Base-by-base conservation (phyloP, 78 protist genomes). In the Dictyostelium purpureum region DNA sequence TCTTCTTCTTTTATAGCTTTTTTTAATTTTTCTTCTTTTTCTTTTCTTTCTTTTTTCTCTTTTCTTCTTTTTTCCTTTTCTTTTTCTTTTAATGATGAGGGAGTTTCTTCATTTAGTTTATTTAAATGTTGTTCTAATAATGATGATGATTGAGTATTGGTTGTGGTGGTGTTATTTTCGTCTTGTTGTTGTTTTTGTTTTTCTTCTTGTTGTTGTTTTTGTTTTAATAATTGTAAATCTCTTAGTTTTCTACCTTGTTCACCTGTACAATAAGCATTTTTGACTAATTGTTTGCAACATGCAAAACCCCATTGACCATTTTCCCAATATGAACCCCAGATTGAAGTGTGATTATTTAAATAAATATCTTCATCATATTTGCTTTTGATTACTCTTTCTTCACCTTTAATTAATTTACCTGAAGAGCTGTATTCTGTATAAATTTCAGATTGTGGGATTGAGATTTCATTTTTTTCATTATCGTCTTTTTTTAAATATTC, bases 271-370 rank as follows among this genome's bases (percentile, higher is more conserved):
- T 96, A 96, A 2, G 98, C 31, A 31, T 89, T 52, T 61, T 88
- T 78, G 31, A 76, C 26, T 10, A 67, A 80, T 49, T 90, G 74
- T 49, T 93, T 93, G 96, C 99, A 98, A 88, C 99, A 98, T 2
- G 67, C 88, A 56, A 75, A 98, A 35, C 99, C 99, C 99, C 99
- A 98, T 7, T 56, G 74, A 16, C 97, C 98, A 26, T 54, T 82
- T 35, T 82, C 89, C 97, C 97, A 98, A 71, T 67, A 96, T 7
- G 98, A 96, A 5, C 99, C 99, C 98, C 99, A 98, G n/a, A 98
- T 94, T 16, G 95, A 18, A 19, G 74, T 97, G 85, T 99, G 99
- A 80, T 97, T 97, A 56, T 70, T 61, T 49, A 40, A 21, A 45
- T 26, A 63, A 57, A 97, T 97, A 52, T 99, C 99, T 38, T 98